Percentiles rank a stretch among this genome's conserved stretches.
phyloP scores from a whole-genome alignment of 192 early-diverging fungal genomes.

The Podila horticola region DNA sequence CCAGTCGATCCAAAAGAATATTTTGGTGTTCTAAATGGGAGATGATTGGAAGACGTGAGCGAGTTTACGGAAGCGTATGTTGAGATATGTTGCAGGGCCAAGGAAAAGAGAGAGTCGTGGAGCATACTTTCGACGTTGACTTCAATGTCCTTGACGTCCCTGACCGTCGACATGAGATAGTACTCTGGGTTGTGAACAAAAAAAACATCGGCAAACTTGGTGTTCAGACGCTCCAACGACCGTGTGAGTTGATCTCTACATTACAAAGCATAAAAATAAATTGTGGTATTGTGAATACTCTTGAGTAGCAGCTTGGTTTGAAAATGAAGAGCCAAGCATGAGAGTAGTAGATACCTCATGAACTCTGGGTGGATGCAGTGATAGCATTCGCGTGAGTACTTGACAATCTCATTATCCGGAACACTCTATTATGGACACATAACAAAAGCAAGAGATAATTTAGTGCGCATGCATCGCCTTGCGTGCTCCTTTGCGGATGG shows the following conservation, averaged over 20 bases:
- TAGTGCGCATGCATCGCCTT: too few relatives aligned
- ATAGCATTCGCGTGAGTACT: constrained; percentile 39
- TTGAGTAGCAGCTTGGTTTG: not conserved
- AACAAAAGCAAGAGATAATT: not conserved
- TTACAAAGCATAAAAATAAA: not conserved
- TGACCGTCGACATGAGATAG: constrained; percentile 30
- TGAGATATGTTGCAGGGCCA: not conserved
- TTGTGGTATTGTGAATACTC: not conserved
- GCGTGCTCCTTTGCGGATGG: not conserved
- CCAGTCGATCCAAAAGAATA: constrained; percentile 33
- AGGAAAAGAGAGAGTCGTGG: too few relatives aligned
- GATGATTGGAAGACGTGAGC: not conserved
- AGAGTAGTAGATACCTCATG: constrained; percentile 31
- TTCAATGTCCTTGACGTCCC: constrained; percentile 31
- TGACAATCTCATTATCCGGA: constrained; percentile 50
- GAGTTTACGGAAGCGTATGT: too few relatives aligned
- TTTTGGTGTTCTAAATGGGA: constrained; percentile 31
- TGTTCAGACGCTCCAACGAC: constrained; percentile 38
- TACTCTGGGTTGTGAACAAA: constrained; percentile 58
- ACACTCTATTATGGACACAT: constrained; percentile 8
- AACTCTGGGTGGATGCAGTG: constrained; percentile 57
- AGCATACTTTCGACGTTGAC: constrained; percentile 45
- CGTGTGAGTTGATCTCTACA: constrained; percentile 49
- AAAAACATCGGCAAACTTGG: constrained; percentile 40
- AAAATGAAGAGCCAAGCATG: not conserved